Evolutionary conservation across 352 stramenopile species (phyloP).

Genomic region (Phytopythium aichiense): DNA sequence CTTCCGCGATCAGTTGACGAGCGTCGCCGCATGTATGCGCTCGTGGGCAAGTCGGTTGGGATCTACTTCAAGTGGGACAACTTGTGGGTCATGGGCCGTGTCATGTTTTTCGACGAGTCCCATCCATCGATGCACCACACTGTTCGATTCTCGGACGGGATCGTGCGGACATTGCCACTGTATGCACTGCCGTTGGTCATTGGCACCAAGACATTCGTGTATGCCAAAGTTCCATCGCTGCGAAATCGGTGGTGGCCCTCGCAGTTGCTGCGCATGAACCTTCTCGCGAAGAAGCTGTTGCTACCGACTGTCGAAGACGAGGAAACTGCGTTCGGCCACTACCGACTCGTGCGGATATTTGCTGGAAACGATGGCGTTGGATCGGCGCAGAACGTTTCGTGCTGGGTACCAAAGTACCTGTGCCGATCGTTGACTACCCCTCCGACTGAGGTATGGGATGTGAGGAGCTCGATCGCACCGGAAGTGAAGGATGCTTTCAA

Average conservation of each 20-base stretch:
- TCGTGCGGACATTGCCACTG: slow-evolving; percentile 50
- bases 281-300: slow-evolving; percentile 47
- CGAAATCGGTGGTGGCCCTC: slow-evolving; percentile 74
- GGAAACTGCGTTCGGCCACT: slow-evolving; percentile 23
- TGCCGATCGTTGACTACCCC: slow-evolving; percentile 34
- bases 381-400: slow-evolving; percentile 48
- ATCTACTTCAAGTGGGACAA: slow-evolving; percentile 75
- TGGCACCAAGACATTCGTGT: slow-evolving; percentile 57
- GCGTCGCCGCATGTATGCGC: slow-evolving; percentile 42
- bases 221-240: slow-evolving; percentile 57
- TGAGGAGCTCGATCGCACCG: not conserved
- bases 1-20: slow-evolving; percentile 42
- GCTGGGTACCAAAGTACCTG: slow-evolving; percentile 74
- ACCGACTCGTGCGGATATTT: slow-evolving; percentile 67
- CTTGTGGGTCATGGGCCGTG: slow-evolving; percentile 70
- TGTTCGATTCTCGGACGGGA: slow-evolving; percentile 70
- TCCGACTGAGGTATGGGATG: not conserved
- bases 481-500: not conserved
- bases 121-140: slow-evolving; percentile 51
- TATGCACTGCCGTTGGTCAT: slow-evolving; percentile 70
- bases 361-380: slow-evolving; percentile 17
- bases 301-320: slow-evolving; percentile 32
- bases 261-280: slow-evolving; percentile 65
- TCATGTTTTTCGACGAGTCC: slow-evolving; percentile 52
- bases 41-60: slow-evolving; percentile 66